Base-by-base conservation (phyloP, 495 filamentous ascomycete species). In the Trichoderma gamsii region DNA sequence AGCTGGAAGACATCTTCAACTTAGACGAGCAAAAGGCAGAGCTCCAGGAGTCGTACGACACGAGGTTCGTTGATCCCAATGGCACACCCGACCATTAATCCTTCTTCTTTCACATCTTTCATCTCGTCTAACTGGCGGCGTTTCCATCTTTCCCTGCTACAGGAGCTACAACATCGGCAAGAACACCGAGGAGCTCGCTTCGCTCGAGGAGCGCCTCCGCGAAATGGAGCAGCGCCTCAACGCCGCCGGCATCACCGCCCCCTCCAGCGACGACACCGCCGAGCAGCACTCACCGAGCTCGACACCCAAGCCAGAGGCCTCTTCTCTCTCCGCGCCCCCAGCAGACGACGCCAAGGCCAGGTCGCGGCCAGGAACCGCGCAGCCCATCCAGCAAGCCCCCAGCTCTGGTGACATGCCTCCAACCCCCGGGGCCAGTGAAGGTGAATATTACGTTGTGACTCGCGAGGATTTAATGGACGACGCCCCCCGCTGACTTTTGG, bases 1-100 rank as follows among this genome's bases (percentile, higher is more conserved):
- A 91, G 73, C 84, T 98, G 66, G 90, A 96, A 79, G 90, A 92
- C 76, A 88, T 93, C 70, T 98, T 98, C 77, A 85, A 88, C 71
- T 87, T 95, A 72, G 90, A 96, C 71, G 90, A 88, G 73, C 87
- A 87, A 71, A 79, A 97, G 69, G 87, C 90, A 72, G 85, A 91
- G 69, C 84, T 98, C 27, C 86, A 89, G 67, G 84, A 89, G 72
- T 86, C 88, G 67, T 86, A 96, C 56, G 88, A 96, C 75, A 87
- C 92, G 76, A 94, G 93, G 93, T 98, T 83, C 75, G 89, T 65
- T 35, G 69, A 70, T 66, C 66, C 43, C 63, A 15, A 41, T 23
- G 25, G 21, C 7, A 51, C 21, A 11, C 29, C 15, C 59, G 64
- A 21, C 67, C 64, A 41, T 68, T 35, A 15, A 29, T 29, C 1